A percentile compares a stretch with the other conserved stretches of the same genome.
Evolutionary conservation across 78 protist genomes (phyloP).

Genomic region (Parvularia atlantis): DNA sequence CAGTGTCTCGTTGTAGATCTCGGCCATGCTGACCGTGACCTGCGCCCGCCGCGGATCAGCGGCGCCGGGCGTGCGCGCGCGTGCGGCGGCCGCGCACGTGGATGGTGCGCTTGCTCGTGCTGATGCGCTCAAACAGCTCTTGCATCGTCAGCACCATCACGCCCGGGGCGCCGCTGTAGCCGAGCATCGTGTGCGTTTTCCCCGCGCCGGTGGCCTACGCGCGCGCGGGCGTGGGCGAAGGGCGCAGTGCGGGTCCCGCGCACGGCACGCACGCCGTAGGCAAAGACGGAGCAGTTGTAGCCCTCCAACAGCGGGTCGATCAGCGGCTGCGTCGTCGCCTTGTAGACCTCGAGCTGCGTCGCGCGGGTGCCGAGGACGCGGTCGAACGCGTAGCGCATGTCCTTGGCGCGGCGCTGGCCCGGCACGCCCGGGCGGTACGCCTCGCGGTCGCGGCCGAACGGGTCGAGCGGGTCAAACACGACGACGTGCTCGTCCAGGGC

Average conservation of each 20-base stretch:
- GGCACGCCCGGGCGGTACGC: too few relatives aligned
- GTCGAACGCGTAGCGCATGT: conserved; percentile 28
- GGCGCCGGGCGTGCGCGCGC: conserved; percentile 15
- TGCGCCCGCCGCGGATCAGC: neutral
- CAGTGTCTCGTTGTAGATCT: conserved; percentile 85
- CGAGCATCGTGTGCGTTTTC: conserved; percentile 78
- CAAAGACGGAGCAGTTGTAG: conserved; percentile 24
- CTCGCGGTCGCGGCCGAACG: too few relatives aligned
- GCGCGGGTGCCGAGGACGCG: conserved; percentile 11
- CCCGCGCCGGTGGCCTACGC: conserved; percentile 69
- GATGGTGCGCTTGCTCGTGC: neutral
- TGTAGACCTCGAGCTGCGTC: conserved; percentile 16
- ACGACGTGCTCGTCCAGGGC: conserved; percentile 2
- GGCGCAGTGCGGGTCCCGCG: conserved; percentile 78
- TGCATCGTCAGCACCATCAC: conserved; percentile 76
- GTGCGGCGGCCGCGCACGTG: conserved; percentile 49
- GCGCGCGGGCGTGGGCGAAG: conserved; percentile 47
- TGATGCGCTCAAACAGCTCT: conserved; percentile 63
- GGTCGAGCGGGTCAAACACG: conserved; percentile 1
- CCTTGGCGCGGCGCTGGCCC: neutral
- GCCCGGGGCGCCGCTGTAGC: conserved; percentile 55
- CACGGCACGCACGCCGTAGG: conserved; percentile 40
- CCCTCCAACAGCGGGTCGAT: conserved; percentile 16
- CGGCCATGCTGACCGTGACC: neutral
- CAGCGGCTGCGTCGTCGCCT: neutral